These are phyloP conservation scores for Cylindrodendrum hubeiense DNA, from an alignment of 2,329 filamentous ascomycete genomes.

Conservation along the genomic window DNA sequence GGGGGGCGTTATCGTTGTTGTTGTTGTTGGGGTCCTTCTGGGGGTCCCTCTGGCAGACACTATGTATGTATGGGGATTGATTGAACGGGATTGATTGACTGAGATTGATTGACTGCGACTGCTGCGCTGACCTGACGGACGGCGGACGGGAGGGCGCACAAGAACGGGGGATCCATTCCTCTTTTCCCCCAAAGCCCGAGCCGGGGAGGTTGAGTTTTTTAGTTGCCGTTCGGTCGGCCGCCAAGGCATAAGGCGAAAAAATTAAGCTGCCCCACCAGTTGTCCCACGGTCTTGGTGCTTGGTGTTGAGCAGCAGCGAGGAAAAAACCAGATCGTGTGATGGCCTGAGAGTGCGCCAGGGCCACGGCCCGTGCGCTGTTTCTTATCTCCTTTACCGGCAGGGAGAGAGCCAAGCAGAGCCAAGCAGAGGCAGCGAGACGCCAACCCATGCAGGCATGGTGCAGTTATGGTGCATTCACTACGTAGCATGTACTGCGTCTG, in stretches of 20 bases:
- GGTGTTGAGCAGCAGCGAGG: constrained; percentile 10
- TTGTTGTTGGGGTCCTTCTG: no score
- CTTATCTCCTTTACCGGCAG: constrained; percentile 32
- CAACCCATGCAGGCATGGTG: neutral
- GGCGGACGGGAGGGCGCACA: neutral
- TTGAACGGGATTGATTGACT: neutral
- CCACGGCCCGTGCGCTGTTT: constrained; percentile 30
- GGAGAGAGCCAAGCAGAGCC: no score
- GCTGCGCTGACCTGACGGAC: neutral
- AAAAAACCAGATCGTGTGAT: constrained; percentile 21
- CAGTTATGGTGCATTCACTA: neutral
- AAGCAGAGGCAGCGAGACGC: constrained; percentile 7
- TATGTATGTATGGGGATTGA: no score
- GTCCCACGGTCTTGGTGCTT: constrained; percentile 10
- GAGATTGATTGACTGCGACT: neutral
- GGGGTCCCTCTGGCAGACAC: no score
- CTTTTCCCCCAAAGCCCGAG: neutral
- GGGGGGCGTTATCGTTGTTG: no score
- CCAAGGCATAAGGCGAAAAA: neutral
- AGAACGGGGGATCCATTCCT: neutral
- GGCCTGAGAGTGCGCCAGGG: constrained; percentile 30
- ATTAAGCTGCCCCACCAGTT: constrained; percentile 24
- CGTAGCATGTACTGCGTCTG: neutral
- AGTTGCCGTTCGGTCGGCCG: constrained; percentile 25
- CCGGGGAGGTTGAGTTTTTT: constrained; percentile 3